Evolutionary conservation across 176 grass and related monocot species (phyloP).

Genomic region (Dendrocalamus sinicus): DNA sequence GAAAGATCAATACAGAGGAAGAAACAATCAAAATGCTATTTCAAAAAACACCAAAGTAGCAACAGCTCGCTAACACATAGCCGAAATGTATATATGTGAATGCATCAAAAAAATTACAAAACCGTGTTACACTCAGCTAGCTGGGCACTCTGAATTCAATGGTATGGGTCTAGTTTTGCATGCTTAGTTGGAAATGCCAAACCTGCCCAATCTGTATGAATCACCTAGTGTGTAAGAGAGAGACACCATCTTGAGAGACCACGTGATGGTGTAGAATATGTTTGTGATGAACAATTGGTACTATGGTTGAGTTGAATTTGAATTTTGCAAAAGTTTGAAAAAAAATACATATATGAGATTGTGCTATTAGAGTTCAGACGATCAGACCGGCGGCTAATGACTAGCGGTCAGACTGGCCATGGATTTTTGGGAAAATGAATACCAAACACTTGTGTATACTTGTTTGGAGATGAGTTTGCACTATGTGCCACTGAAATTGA

Average conservation of each 20-base stretch:
- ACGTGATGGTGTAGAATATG: no score
- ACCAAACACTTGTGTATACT: no score
- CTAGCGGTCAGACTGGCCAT: no score
- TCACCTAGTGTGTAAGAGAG: neutral
- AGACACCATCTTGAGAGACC: neutral
- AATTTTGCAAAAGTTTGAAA: no score
- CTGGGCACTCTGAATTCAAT: neutral
- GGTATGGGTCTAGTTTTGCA: neutral
- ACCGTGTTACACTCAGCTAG: neutral
- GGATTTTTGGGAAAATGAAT: no score
- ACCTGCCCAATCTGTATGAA: neutral
- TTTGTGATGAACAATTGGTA: no score
- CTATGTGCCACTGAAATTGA: no score
- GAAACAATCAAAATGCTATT: neutral
- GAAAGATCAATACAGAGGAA: constrained; percentile 35
- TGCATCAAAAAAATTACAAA: neutral
- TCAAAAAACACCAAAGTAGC: neutral
- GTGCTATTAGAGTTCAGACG: no score
- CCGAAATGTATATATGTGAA: neutral
- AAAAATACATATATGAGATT: no score
- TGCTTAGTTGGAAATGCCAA: neutral
- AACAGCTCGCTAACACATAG: neutral
- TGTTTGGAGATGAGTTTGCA: no score
- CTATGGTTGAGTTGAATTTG: no score
- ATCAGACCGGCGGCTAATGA: no score